Base-by-base conservation (phyloP, 1,139 yeast species). In the Geotrichum restrictum region DNA sequence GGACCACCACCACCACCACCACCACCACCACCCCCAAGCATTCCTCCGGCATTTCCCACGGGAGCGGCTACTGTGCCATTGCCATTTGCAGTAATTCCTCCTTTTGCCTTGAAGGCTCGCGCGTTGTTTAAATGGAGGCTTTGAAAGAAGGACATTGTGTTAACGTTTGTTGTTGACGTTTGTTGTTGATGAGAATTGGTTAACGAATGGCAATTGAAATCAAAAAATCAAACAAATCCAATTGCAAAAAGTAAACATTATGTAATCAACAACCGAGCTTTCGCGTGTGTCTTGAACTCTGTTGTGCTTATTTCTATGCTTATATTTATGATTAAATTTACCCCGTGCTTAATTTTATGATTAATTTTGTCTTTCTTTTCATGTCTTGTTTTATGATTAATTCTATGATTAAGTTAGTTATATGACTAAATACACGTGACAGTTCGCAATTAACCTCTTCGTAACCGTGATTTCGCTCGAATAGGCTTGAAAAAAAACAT, bases 1-100 rank as follows among this genome's bases (percentile, higher is more conserved):
- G 62, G 50, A 2, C 40, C 48, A 10, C 45, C 47, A 7, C 6
- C 11, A 5, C 11, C 19, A 11, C 32, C 32, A 5, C 37, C 16
- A n/a, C n/a, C n/a, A n/a, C n/a, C n/a, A n/a, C n/a, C n/a, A n/a
- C n/a, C n/a, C n/a, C 29, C 29, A 13, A 34, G 37, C 37, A n/a
- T n/a, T 7, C 16, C 34, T 18, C 8, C 13, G 14, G 38, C n/a
- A 3, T n/a, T 33, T 13, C 29, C 13, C 16, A 14, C 19, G 24
- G 45, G 45, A 5, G 39, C 49, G 6, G 53, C 45, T 5, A 50
- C 46, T 3, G 53, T 50, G 18, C 51, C 51, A 13, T 42, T 29
- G 19, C 51, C 88, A 94, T 0, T 95, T 83, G 0, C 96, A 96
- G 8, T 3, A 49, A 89, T 72, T 0, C 96, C 88, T 54, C 91